These are phyloP conservation scores for Pythium aphanidermatum DNA, from an alignment of 352 stramenopile species.

Conservation along the genomic window DNA sequence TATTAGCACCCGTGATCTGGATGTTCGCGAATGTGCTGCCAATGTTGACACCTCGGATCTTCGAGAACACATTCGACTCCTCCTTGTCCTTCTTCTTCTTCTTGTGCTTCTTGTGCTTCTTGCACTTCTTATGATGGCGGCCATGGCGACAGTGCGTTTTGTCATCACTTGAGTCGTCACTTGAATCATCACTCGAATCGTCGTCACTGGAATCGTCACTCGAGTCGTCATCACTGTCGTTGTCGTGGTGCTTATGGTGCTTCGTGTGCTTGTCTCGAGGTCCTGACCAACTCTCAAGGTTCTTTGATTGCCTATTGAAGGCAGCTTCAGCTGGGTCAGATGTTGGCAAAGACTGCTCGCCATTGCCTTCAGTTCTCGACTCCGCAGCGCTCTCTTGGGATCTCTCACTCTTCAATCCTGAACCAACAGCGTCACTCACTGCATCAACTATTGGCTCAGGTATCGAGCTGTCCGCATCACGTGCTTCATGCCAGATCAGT, in stretches of 20 bases:
- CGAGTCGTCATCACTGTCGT: slow-evolving; percentile 13
- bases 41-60: slow-evolving; percentile 21
- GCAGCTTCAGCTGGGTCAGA: no score
- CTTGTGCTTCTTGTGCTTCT: slow-evolving; percentile 10
- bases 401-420: no score
- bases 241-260: not conserved
- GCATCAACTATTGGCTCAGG: not conserved
- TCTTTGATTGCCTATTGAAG: no score
- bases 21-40: slow-evolving; percentile 20
- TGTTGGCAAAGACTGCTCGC: not conserved
- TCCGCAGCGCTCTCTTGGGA: no score
- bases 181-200: slow-evolving; percentile 13
- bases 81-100: slow-evolving; percentile 11
- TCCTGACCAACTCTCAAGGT: no score
- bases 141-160: slow-evolving; percentile 8
- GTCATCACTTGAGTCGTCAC: no score
- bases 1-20: slow-evolving; percentile 13
- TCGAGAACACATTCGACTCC: slow-evolving; percentile 21
- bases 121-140: not conserved
- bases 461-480: slow-evolving; percentile 4
- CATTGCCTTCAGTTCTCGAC: not conserved
- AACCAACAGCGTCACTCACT: not conserved
- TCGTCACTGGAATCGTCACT: slow-evolving; percentile 15
- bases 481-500: slow-evolving; percentile 1
- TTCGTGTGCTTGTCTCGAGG: not conserved